Base-by-base conservation (phyloP, 2,329 filamentous ascomycete genomes). In the Cercospora zeae-maydis region DNA sequence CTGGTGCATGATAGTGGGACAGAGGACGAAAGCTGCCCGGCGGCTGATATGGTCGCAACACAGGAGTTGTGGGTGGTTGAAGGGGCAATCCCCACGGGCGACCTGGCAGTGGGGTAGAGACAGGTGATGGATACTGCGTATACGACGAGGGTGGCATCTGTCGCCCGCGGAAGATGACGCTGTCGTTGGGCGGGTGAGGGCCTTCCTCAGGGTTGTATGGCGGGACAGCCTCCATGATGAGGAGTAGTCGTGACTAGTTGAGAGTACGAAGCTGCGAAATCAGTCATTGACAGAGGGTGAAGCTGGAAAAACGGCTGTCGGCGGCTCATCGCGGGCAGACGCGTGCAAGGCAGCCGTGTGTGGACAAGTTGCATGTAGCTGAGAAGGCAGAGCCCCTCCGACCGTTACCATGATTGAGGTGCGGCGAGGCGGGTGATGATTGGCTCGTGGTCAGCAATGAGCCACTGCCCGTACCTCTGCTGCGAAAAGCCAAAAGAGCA, bases 351-450 rank as follows among this genome's bases (percentile, higher is more conserved):
- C 39, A 19, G 39, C 39, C 5, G n/a, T 45, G 16, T 45, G 3
- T n/a, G 16, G 24, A 16, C 36, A 31, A 13, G n/a, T 42, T 5
- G 16, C 42, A 57, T 59, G 63, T 21, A 56, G 51, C 53, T 45
- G 19, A 53, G 60, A 58, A 62, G 55, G 61, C 63, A 62, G 53
- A 37, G 24, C 59, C 56, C 53, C 59, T 62, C 51, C 31, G 16
- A 16, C 19, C 10, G 13, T 24, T 2, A 11, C 39, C 39, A 45
- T 54, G 33, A 49, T 45, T 27, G n/a, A 30, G 59, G 27, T 53
- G 60, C 58, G 61, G 34, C 57, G 27, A 55, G 58, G 51, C 52
- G 63, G 37, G 16, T 9, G 53, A 19, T 57, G 58, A 66, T 64
- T 66, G 64, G 64, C 16, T 56, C 39, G 21, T 19, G 30, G 37